Evolutionary conservation across 148 eudicot species (phyloP).

Genomic region (Spergularia bocconei): DNA sequence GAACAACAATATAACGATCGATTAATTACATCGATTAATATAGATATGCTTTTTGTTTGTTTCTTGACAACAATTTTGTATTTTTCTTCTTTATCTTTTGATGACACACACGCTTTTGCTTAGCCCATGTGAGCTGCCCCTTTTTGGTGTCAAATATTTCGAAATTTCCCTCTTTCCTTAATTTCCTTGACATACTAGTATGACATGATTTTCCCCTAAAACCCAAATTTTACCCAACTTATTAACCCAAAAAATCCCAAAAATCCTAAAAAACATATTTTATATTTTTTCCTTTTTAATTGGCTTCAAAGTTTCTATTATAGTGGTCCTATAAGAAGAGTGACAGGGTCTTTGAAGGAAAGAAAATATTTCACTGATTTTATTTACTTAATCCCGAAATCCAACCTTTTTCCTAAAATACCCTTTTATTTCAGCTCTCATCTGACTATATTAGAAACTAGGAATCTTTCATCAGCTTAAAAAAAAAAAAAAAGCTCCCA

Average conservation of each 20-base stretch:
- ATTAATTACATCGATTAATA: not conserved
- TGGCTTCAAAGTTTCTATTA: conserved; percentile 10
- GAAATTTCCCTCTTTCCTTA: not conserved
- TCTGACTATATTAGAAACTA: not conserved
- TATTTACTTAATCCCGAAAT: conserved; percentile 9
- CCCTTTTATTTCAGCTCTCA: conserved; percentile 7
- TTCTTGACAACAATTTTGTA: not conserved
- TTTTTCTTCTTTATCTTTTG: not conserved
- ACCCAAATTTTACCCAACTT: not conserved
- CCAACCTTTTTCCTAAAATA: conserved; percentile 6
- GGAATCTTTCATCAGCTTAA: conserved; percentile 22
- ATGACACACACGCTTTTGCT: conserved; percentile 24
- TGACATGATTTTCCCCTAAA: not conserved
- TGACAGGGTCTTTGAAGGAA: not conserved
- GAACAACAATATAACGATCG: too few species aligned
- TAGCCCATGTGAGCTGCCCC: conserved; percentile 53
- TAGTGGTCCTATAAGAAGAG: conserved; percentile 1
- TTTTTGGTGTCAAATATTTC: conserved; percentile 30
- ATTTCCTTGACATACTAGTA: not conserved
- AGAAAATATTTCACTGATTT: not conserved
- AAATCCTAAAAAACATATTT: not conserved
- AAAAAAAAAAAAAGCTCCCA: not conserved
- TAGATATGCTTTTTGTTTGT: not conserved
- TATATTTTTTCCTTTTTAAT: not conserved
- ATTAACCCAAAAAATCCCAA: not conserved